A percentile compares a stretch with the other conserved stretches of the same genome.
Evolutionary conservation across 345 rosid genomes (phyloP).

Genomic region (Chamaenerion angustifolium): DNA sequence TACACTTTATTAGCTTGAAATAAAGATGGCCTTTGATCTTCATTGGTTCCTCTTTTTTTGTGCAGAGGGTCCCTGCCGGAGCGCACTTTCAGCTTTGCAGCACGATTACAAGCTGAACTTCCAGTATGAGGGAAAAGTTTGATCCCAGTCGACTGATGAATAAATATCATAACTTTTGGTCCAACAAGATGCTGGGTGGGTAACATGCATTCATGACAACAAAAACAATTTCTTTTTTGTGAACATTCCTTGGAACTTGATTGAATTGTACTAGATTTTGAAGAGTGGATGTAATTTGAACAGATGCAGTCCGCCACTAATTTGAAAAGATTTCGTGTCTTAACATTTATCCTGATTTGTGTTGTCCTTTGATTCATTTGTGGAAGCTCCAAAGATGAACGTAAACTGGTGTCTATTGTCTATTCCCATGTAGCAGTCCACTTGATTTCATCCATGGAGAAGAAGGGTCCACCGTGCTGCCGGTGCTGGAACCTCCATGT

Average conservation of each 20-base stretch:
- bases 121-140: constrained; percentile 80
- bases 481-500: too few species aligned
- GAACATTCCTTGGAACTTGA: too few species aligned
- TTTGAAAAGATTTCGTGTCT: constrained; percentile 26
- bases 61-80: constrained; percentile 94
- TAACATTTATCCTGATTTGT: constrained; percentile 22
- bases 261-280: too few species aligned
- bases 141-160: constrained; percentile 6
- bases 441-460: too few species aligned
- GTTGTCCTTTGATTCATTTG: constrained; percentile 17
- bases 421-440: too few species aligned
- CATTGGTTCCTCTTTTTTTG: constrained; percentile 9
- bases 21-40: background rate
- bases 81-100: constrained; percentile 50
- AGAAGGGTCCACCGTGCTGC: too few species aligned
- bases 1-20: too few species aligned
- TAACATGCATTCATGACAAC: too few species aligned
- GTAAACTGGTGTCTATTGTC: constrained; percentile 33
- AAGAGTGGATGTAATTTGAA: too few species aligned
- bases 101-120: constrained; percentile 70
- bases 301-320: constrained; percentile 2
- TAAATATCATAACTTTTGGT: background rate
- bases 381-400: constrained; percentile 14
- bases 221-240: too few species aligned
- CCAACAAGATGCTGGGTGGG: constrained; percentile 6